phyloP scores from a whole-genome alignment of 192 early-diverging fungal species.

The Coemansia sp. region DNA sequence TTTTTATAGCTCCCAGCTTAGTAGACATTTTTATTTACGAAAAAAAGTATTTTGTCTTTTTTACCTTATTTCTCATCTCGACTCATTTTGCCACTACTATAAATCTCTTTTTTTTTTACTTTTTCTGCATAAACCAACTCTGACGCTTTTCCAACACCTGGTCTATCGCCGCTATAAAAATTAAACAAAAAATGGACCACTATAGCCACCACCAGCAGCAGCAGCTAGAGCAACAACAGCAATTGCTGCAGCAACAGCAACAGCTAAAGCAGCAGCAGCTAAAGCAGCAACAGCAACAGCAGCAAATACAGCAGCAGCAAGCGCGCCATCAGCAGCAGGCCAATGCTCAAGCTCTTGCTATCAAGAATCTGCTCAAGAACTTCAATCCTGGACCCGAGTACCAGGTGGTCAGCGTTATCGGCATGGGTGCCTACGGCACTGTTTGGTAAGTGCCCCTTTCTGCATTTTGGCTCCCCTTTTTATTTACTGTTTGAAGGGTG shows the following conservation, averaged over 20 bases:
- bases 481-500: not conserved
- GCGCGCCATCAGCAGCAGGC: conserved; percentile 51
- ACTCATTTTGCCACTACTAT: conserved; percentile 11
- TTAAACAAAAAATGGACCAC: conserved; percentile 26
- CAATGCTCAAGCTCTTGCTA: conserved; percentile 40
- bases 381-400: conserved; percentile 83
- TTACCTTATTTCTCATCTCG: conserved; percentile 7
- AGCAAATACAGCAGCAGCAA: conserved; percentile 33
- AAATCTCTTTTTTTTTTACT: conserved; percentile 8
- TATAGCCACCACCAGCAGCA: conserved; percentile 37
- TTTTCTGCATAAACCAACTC: conserved; percentile 12
- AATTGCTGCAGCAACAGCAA: no score
- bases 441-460: conserved; percentile 69
- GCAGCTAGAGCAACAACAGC: conserved; percentile 10
- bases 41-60: not conserved
- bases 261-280: no score
- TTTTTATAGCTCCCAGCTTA: no score
- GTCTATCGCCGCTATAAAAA: conserved; percentile 1
- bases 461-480: conserved; percentile 6
- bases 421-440: conserved; percentile 90
- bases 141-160: conserved; percentile 5
- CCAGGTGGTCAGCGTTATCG: conserved; percentile 79
- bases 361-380: conserved; percentile 54
- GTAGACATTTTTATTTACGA: not conserved
- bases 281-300: conserved; percentile 24